A percentile compares a stretch with the other conserved stretches of the same genome.
These are phyloP conservation scores for Oxalis stricta DNA, from an alignment of 441 rosid species.

Conservation along the genomic window DNA sequence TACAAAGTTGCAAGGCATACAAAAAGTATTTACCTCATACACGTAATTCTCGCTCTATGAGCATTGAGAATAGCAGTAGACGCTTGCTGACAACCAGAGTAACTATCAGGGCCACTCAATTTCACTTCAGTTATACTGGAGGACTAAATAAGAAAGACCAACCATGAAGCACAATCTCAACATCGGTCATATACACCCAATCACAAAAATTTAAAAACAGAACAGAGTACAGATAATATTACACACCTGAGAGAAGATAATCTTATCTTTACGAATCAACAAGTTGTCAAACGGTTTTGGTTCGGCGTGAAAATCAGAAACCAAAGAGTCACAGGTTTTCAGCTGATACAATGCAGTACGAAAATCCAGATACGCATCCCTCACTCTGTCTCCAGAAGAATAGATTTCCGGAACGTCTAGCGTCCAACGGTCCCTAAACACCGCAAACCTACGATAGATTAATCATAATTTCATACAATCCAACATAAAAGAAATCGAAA, in stretches of 20 bases:
- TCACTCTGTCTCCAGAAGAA: conserved; percentile 11
- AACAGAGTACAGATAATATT: too few species aligned
- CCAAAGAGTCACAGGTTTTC: conserved; percentile 34
- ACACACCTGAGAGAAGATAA: conserved; percentile 37
- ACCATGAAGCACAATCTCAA: not conserved
- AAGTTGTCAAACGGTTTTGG: conserved; percentile 21
- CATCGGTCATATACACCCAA: not conserved
- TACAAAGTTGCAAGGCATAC: not conserved
- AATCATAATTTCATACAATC: too few species aligned
- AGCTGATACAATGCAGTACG: conserved; percentile 28
- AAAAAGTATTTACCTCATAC: conserved; percentile 34
- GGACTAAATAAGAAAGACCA: conserved; percentile 20
- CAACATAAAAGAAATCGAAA: too few species aligned
- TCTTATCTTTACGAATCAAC: conserved; percentile 19
- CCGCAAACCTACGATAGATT: too few species aligned
- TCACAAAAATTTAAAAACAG: too few species aligned
- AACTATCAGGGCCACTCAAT: conserved; percentile 11
- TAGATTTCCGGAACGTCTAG: conserved; percentile 8
- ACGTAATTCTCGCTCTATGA: conserved; percentile 56
- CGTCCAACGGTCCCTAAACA: conserved; percentile 38
- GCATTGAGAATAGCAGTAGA: conserved; percentile 13
- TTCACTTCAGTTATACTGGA: conserved; percentile 15
- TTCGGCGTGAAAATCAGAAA: conserved; percentile 8
- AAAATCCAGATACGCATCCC: conserved; percentile 38
- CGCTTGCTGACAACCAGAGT: conserved; percentile 10